phyloP scores from a whole-genome alignment of 2,329 filamentous ascomycete genomes.

The Aspergillus sp. region DNA sequence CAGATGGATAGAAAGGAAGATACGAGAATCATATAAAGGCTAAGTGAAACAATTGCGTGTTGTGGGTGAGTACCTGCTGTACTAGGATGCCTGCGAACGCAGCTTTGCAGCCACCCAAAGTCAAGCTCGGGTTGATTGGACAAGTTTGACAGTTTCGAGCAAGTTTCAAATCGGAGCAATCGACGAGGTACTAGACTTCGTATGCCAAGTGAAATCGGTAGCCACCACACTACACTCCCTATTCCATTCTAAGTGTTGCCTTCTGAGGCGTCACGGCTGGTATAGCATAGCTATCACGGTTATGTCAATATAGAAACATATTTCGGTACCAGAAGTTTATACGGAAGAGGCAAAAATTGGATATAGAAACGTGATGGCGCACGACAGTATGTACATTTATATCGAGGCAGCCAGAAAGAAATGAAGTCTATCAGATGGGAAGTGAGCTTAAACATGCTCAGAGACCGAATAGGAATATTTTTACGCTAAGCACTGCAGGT shows the following conservation, averaged over 20 bases:
- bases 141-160: not conserved
- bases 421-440: conserved; percentile 14
- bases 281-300: too few species aligned
- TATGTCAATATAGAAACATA: too few species aligned
- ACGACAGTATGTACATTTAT: not conserved
- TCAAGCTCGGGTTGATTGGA: not conserved
- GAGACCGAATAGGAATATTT: not conserved
- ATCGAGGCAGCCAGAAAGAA: not conserved
- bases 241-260: too few species aligned
- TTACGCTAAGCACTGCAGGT: conserved; percentile 31
- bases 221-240: too few species aligned
- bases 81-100: not conserved
- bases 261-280: too few species aligned
- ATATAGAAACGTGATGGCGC: not conserved
- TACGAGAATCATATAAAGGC: not conserved
- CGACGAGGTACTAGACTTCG: too few species aligned
- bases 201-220: too few species aligned
- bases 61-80: not conserved
- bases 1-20: not conserved
- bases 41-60: not conserved
- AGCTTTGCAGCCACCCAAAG: not conserved
- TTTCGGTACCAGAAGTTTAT: not conserved
- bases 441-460: not conserved
- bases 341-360: not conserved
- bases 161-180: too few species aligned